phyloP scores from a whole-genome alignment of 2,329 filamentous ascomycete species.

The Claviceps sp. region DNA sequence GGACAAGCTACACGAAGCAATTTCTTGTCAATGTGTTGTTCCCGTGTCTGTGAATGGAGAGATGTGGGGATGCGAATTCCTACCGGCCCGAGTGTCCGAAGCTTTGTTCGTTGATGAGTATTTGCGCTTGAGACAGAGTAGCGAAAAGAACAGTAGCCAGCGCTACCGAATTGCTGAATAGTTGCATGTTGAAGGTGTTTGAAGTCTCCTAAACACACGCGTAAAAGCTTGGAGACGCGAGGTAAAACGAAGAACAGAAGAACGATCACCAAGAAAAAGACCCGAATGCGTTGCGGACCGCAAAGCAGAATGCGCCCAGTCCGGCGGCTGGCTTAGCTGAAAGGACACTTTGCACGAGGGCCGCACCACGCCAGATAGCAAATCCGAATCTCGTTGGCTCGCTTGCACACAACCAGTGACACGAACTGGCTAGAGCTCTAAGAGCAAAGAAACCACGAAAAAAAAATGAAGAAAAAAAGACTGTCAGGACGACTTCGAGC shows the following conservation, averaged over 20 bases:
- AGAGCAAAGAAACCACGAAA: not conserved
- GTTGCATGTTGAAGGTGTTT: slow-evolving; percentile 3
- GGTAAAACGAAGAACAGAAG: not conserved
- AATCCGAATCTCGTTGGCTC: not conserved
- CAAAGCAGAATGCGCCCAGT: not conserved
- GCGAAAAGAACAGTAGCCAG: slow-evolving; percentile 30
- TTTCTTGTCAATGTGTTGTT: not conserved
- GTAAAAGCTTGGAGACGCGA: not conserved
- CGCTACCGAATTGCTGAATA: slow-evolving; percentile 12
- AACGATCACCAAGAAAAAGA: not conserved
- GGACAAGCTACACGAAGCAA: not conserved
- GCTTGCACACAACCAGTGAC: not conserved
- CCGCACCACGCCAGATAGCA: not conserved
- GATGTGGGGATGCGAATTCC: slow-evolving; percentile 5
- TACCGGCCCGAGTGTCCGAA: slow-evolving; percentile 61
- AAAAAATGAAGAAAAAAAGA: not conserved
- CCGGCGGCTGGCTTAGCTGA: slow-evolving; percentile 2
- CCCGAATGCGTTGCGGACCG: not conserved
- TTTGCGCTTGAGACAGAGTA: slow-evolving; percentile 45
- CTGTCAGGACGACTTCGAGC: not conserved
- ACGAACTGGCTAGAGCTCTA: not conserved
- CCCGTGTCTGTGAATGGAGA: not conserved
- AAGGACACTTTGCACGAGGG: not conserved
- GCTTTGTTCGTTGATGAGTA: slow-evolving; percentile 58
- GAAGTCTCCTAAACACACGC: too few relatives aligned